A percentile compares a stretch with the other conserved stretches of the same genome.
These are phyloP conservation scores for Cucurbita argyrosperma DNA, from an alignment of 306 rosid species.

Conservation along the genomic window DNA sequence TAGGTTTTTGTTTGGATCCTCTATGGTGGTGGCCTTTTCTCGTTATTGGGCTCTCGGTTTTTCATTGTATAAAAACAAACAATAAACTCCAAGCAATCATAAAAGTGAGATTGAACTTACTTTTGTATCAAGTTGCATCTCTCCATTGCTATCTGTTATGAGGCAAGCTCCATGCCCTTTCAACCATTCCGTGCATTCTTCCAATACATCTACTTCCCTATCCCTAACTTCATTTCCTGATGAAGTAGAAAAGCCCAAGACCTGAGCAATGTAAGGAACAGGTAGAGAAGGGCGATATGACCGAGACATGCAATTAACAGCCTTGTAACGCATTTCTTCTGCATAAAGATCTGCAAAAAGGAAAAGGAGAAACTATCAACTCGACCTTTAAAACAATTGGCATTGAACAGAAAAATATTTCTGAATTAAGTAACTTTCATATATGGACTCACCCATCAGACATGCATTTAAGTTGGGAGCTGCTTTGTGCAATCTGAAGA, in stretches of 20 bases:
- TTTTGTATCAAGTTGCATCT: conserved; percentile 62
- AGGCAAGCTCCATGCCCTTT: conserved; percentile 77
- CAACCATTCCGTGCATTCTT: conserved; percentile 88
- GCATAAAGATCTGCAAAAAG: conserved; percentile 59
- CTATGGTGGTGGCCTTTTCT: neutral
- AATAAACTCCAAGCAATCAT: neutral
- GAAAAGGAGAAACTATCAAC: neutral
- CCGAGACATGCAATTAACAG: conserved; percentile 84
- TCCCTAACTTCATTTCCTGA: conserved; percentile 28
- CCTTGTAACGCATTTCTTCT: conserved; percentile 91
- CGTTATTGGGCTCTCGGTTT: neutral
- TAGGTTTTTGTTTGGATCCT: neutral
- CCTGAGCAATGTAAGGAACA: conserved; percentile 63
- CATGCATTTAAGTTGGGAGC: conserved; percentile 83
- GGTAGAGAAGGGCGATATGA: conserved; percentile 85
- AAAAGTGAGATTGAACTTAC: conserved; percentile 29
- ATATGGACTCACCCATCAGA: conserved; percentile 66
- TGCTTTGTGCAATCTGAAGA: conserved; percentile 75
- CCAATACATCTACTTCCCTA: conserved; percentile 47
- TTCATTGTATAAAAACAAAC: neutral
- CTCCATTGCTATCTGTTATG: conserved; percentile 46
- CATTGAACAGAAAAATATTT: neutral
- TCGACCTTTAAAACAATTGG: neutral
- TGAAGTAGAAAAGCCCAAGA: conserved; percentile 52
- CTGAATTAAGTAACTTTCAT: neutral